Conservation (phyloP, 441 rosid genomes). For the Erysimum cheiri region DNA sequence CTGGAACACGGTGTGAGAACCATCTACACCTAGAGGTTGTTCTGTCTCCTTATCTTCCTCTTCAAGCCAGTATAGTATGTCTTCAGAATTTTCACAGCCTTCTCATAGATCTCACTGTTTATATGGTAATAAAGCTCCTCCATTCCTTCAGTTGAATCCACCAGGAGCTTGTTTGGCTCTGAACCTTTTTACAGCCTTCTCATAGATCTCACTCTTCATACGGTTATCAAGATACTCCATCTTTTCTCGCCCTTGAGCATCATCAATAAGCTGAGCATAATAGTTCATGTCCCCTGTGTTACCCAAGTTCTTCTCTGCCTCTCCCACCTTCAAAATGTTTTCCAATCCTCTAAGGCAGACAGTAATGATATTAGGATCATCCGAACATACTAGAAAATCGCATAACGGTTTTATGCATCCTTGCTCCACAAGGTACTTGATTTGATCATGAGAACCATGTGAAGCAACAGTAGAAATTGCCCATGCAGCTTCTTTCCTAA, state of each 20-base stretch:
- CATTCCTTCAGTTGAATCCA: no score
- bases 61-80: conserved; percentile 80
- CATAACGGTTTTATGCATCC: background rate
- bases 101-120: no score
- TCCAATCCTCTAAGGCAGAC: conserved; percentile 11
- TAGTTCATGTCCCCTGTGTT: conserved; percentile 57
- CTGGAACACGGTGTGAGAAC: no score
- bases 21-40: conserved; percentile 22
- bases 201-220: conserved; percentile 70
- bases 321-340: conserved; percentile 84
- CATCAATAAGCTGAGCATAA: conserved; percentile 78
- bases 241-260: conserved; percentile 76
- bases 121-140: no score
- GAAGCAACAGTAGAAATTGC: background rate
- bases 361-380: background rate
- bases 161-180: no score
- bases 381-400: background rate
- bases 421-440: background rate
- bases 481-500: background rate
- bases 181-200: conserved; percentile 80
- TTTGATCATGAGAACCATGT: background rate
- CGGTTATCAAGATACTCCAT: conserved; percentile 75
- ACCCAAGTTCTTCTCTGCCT: conserved; percentile 67
- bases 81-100: no score
- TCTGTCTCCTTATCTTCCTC: conserved; percentile 76